phyloP scores from a whole-genome alignment of 2,329 filamentous ascomycete genomes.

The Talaromyces sp. region DNA sequence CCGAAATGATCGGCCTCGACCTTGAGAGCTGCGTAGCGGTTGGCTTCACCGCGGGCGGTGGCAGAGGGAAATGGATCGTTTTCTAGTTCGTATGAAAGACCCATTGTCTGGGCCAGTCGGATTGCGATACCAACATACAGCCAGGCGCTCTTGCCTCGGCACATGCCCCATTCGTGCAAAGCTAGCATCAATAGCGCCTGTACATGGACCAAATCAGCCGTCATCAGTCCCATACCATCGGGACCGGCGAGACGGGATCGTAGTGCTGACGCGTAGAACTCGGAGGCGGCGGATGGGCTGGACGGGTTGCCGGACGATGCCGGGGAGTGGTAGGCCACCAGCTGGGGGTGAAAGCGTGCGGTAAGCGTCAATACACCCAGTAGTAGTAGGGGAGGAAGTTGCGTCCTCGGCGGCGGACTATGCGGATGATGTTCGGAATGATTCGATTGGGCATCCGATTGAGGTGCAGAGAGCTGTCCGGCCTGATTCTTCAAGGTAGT shows the following conservation, averaged over 20 bases:
- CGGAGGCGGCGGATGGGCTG: slow-evolving; percentile 52
- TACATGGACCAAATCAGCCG: slow-evolving; percentile 50
- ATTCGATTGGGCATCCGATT: slow-evolving; percentile 24
- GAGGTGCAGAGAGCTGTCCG: slow-evolving; percentile 36
- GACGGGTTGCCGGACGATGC: slow-evolving; percentile 42
- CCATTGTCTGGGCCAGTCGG: slow-evolving; percentile 47
- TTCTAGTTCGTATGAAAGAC: slow-evolving; percentile 46
- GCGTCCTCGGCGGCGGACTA: slow-evolving; percentile 31
- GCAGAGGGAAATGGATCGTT: slow-evolving; percentile 39
- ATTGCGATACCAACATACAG: slow-evolving; percentile 49
- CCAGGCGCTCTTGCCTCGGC: slow-evolving; percentile 54
- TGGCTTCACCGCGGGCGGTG: slow-evolving; percentile 35
- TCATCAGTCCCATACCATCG: slow-evolving; percentile 43
- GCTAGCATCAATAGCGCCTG: slow-evolving; percentile 58
- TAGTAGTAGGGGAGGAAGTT: slow-evolving; percentile 51
- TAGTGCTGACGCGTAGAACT: slow-evolving; percentile 56
- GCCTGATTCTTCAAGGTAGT: slow-evolving; percentile 54
- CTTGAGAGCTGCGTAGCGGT: slow-evolving; percentile 32
- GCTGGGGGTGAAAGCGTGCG: slow-evolving; percentile 53
- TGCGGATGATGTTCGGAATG: slow-evolving; percentile 25
- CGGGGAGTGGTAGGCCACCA: slow-evolving; percentile 52
- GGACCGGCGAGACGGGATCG: slow-evolving; percentile 47
- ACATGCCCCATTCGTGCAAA: slow-evolving; percentile 59
- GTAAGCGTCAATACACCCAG: slow-evolving; percentile 58
- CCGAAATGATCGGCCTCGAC: slow-evolving; percentile 42